Conservation (phyloP, 2,329 filamentous ascomycete species). For the Colletotrichum magnum region DNA sequence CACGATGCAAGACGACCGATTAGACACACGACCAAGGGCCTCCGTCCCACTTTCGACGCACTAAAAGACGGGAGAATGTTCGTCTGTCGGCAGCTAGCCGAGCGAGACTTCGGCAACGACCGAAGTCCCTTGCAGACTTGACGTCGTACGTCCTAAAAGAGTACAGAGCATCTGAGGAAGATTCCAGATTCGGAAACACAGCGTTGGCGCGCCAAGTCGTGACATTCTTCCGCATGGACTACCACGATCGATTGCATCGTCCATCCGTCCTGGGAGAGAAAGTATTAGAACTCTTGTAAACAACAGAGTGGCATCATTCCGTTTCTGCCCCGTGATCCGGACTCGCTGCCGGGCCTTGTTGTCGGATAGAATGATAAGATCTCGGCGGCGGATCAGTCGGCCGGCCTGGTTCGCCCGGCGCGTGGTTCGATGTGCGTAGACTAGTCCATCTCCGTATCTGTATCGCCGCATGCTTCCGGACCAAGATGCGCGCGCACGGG, state of each 20-base stretch:
- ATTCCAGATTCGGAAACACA: not conserved
- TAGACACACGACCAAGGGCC: not conserved
- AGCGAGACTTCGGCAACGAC: conserved; percentile 6
- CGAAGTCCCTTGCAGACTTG: conserved; percentile 16
- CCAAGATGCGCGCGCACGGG: not conserved
- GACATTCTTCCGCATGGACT: too few relatives aligned
- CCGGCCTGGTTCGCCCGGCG: not conserved
- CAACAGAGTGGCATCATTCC: too few relatives aligned
- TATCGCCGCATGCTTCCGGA: not conserved
- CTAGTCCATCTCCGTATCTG: conserved; percentile 1
- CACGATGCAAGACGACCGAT: conserved; percentile 2
- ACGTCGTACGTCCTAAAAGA: not conserved
- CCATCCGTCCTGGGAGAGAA: too few relatives aligned
- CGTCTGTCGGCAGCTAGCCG: conserved; percentile 9
- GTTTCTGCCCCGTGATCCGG: not conserved
- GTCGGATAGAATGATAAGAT: conserved; percentile 12
- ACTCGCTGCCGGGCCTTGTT: conserved; percentile 1
- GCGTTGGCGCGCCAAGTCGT: not conserved
- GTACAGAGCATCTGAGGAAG: not conserved
- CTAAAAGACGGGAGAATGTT: conserved; percentile 7
- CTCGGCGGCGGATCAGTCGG: not conserved
- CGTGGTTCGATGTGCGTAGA: conserved; percentile 13
- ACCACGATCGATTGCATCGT: too few relatives aligned
- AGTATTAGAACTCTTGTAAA: too few relatives aligned
- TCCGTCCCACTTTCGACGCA: conserved; percentile 3